A percentile compares a stretch with the other conserved stretches of the same genome.
Conservation (phyloP, 2,329 filamentous ascomycete genomes). For the Gaeumannomyces tritici region DNA sequence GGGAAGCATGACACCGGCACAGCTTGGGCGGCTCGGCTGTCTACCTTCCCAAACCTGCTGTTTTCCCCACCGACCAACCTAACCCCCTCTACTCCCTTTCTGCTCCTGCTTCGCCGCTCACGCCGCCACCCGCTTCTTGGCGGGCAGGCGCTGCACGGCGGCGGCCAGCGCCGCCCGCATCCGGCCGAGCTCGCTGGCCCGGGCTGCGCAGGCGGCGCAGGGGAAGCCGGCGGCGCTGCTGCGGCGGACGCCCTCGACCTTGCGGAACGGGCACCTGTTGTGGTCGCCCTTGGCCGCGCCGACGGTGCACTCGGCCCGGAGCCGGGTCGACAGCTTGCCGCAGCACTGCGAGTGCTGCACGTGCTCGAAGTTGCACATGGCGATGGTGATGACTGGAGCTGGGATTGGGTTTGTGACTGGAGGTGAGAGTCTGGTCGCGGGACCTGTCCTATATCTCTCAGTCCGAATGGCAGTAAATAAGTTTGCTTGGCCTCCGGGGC, state of each 20-base stretch:
- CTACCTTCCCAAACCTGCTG: not conserved
- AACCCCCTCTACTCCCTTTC: not conserved
- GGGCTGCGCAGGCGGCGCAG: not conserved
- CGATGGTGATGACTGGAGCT: not conserved
- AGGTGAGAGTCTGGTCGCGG: no score
- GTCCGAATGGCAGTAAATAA: not conserved
- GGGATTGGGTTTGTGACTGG: no score
- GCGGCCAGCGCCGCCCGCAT: not conserved
- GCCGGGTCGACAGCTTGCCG: not conserved
- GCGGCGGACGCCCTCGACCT: not conserved
- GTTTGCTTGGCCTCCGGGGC: not conserved
- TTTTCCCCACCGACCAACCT: not conserved
- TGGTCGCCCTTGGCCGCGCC: not conserved
- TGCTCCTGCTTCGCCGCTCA: no score
- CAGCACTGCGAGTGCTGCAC: slow-evolving; percentile 2
- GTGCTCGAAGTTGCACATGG: slow-evolving; percentile 3
- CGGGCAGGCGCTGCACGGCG: not conserved
- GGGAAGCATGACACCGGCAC: not conserved
- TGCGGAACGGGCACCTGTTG: not conserved
- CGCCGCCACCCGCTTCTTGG: not conserved
- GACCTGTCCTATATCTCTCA: not conserved
- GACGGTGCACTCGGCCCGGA: not conserved
- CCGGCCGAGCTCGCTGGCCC: not conserved
- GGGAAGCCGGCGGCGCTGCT: not conserved
- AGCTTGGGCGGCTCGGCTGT: not conserved